These are phyloP conservation scores for Asterophora parasitica DNA, from an alignment of 768 basidiomycete species.

Conservation along the genomic window DNA sequence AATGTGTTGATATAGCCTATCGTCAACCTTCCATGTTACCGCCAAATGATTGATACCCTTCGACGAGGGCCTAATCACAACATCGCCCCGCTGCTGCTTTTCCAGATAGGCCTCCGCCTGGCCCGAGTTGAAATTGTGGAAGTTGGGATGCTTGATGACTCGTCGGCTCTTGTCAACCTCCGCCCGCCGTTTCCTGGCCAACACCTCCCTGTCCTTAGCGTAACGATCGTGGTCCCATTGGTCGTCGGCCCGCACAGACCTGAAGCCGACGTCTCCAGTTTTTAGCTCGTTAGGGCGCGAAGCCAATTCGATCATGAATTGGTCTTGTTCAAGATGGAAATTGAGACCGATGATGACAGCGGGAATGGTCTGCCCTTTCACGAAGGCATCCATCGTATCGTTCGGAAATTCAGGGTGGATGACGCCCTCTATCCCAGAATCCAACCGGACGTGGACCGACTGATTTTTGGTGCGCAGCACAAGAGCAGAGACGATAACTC, in stretches of 20 bases:
- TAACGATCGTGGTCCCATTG: conserved; percentile 62
- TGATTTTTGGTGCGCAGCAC: conserved; percentile 51
- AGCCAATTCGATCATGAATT: conserved; percentile 72
- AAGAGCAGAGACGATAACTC: conserved; percentile 77
- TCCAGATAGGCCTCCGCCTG: conserved; percentile 90
- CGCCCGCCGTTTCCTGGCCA: conserved; percentile 79
- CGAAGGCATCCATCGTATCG: conserved; percentile 51
- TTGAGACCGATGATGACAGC: conserved; percentile 75
- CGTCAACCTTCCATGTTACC: conserved; percentile 98
- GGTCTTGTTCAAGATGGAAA: conserved; percentile 53
- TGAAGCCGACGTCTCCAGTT: conserved; percentile 59
- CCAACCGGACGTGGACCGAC: conserved; percentile 68
- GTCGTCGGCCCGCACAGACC: conserved; percentile 54
- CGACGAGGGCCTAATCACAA: conserved; percentile 93
- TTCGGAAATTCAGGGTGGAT: conserved; percentile 59
- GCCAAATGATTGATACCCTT: conserved; percentile 92
- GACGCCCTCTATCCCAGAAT: conserved; percentile 87
- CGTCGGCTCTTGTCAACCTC: conserved; percentile 76
- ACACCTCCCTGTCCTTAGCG: conserved; percentile 65
- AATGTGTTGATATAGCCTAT: conserved; percentile 93
- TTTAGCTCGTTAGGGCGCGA: conserved; percentile 56
- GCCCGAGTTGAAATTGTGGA: conserved; percentile 88
- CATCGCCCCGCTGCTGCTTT: conserved; percentile 90
- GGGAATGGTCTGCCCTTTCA: conserved; percentile 75
- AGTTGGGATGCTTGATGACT: conserved; percentile 96